These are phyloP conservation scores for Cladorrhinum samala DNA, from an alignment of 495 filamentous ascomycete genomes.

Conservation along the genomic window DNA sequence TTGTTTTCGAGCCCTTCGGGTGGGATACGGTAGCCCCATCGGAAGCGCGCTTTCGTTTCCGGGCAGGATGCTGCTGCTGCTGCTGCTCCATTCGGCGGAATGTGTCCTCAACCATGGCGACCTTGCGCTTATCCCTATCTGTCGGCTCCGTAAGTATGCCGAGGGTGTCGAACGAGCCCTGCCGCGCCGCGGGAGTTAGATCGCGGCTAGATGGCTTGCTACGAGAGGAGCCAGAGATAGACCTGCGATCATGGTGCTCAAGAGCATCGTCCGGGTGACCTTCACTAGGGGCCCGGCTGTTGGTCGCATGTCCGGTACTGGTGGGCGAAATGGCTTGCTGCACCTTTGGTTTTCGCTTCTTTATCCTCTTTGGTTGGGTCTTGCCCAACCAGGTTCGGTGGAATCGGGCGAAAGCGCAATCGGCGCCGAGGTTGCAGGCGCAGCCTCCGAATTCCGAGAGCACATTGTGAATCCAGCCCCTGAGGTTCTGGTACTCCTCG, in stretches of 20 bases:
- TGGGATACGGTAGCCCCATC: constrained; percentile 44
- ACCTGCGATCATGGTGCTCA: constrained; percentile 55
- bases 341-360: constrained; percentile 48
- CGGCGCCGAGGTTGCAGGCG: constrained; percentile 60
- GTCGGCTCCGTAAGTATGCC: constrained; percentile 61
- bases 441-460: constrained; percentile 85
- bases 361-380: constrained; percentile 51
- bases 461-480: constrained; percentile 57
- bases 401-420: constrained; percentile 68
- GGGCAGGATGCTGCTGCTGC: constrained; percentile 40
- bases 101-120: constrained; percentile 73
- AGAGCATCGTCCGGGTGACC: constrained; percentile 49
- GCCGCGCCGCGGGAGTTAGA: constrained; percentile 59
- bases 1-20: constrained; percentile 32
- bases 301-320: constrained; percentile 62
- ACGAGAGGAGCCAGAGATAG: constrained; percentile 65
- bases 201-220: constrained; percentile 78
- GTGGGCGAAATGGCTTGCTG: constrained; percentile 55
- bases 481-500: constrained; percentile 44
- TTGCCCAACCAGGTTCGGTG: constrained; percentile 58
- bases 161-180: constrained; percentile 44
- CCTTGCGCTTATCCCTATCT: constrained; percentile 80
- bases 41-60: constrained; percentile 57
- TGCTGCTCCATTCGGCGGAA: constrained; percentile 62
- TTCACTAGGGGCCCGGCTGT: constrained; percentile 76